phyloP scores from a whole-genome alignment of 768 basidiomycete genomes.

The Pholiota microspora region DNA sequence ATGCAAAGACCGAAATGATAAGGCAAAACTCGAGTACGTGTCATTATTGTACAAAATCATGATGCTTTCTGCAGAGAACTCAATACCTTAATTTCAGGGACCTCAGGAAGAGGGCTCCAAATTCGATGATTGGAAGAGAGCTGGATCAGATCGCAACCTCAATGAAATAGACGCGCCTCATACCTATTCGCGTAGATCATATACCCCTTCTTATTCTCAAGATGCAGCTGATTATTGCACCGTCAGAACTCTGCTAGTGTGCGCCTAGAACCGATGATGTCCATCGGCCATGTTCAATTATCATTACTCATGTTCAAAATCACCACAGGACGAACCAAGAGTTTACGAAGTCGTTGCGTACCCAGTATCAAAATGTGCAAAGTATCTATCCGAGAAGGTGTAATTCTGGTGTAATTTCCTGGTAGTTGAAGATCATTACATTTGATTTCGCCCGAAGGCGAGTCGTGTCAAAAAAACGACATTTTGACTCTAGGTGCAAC shows the following conservation, averaged over 20 bases:
- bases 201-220: background rate
- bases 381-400: too few species aligned
- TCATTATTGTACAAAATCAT: background rate
- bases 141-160: slow-evolving; percentile 60
- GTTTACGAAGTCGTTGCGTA: too few species aligned
- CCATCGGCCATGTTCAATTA: too few species aligned
- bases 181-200: background rate
- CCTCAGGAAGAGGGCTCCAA: slow-evolving; percentile 71
- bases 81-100: slow-evolving; percentile 43
- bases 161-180: slow-evolving; percentile 50
- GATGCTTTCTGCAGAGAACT: background rate
- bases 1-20: slow-evolving; percentile 88
- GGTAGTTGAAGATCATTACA: too few species aligned
- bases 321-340: too few species aligned
- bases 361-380: too few species aligned
- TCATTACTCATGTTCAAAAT: too few species aligned
- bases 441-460: too few species aligned
- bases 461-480: too few species aligned
- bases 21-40: slow-evolving; percentile 80
- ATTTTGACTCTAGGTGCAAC: too few species aligned
- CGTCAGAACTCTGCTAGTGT: background rate
- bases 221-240: background rate
- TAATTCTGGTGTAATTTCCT: too few species aligned
- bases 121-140: slow-evolving; percentile 77
- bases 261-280: too few species aligned